These are phyloP conservation scores for Tylopilus sp. DNA, from an alignment of 1,284 basidiomycete species.

Conservation along the genomic window DNA sequence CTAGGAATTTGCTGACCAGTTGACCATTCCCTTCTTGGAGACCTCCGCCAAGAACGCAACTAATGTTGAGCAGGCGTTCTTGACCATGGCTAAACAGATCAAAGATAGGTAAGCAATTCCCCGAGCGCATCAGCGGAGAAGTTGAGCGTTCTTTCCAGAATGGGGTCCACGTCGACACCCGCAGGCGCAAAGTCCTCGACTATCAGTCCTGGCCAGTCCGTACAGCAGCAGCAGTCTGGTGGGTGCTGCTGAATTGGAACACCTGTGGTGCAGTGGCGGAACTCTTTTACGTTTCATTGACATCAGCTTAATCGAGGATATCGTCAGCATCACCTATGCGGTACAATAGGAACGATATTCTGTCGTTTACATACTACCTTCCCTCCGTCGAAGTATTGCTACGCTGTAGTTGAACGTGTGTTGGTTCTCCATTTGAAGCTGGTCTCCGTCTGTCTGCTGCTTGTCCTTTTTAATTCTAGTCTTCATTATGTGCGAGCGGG, in stretches of 20 bases:
- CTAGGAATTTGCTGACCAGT: constrained; percentile 93
- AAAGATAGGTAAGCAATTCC: constrained; percentile 76
- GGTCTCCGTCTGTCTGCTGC: constrained; percentile 29
- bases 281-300: constrained; percentile 11
- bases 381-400: constrained; percentile 24
- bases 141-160: constrained; percentile 41
- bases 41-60: constrained; percentile 99
- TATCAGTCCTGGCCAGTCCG: constrained; percentile 50
- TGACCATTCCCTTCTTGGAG: constrained; percentile 96
- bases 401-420: constrained; percentile 26
- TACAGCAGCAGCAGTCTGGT: constrained; percentile 49
- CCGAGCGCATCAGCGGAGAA: neutral
- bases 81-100: constrained; percentile 99
- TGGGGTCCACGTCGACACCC: constrained; percentile 73
- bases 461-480: constrained; percentile 31
- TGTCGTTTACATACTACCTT: constrained; percentile 34
- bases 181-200: constrained; percentile 64
- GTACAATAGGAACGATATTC: constrained; percentile 35
- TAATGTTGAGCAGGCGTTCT: constrained; percentile 99
- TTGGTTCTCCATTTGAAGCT: constrained; percentile 27
- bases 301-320: constrained; percentile 20
- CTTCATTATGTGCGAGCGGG: constrained; percentile 1
- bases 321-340: constrained; percentile 29
- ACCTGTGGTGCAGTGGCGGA: constrained; percentile 18
- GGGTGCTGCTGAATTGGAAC: constrained; percentile 49